Base-by-base conservation (phyloP, 1,284 basidiomycete genomes). In the Calocybe gambosa region DNA sequence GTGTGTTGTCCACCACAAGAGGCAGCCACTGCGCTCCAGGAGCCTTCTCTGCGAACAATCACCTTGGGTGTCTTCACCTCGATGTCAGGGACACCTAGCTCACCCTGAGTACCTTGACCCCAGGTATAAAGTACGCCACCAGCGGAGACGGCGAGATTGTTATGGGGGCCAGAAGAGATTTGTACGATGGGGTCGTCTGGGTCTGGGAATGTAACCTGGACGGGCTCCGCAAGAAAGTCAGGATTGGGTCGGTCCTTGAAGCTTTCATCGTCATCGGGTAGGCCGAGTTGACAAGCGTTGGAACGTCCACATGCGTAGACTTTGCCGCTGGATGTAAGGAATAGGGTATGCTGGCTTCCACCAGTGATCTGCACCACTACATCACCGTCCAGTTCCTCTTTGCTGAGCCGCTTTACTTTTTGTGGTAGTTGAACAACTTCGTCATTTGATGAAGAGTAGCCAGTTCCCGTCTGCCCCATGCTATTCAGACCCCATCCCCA, bases 401-500 rank as follows among this genome's bases (percentile, higher is more conserved):
- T 87, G 57, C 73, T 74, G 10, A 97, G 74, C 1, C 76, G 70
- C 28, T 75, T 68, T 29, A 97, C 82, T 39, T 74, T 73, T 47
- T 76, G 78, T 1, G 94, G 93, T 1, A 78, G 68, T 39, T 78
- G 75, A 37, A 96, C 75, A 50, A 84, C 61, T 48, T 74, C 68
- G 47, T 73, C 71, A 16, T 71, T 73, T 3, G 66, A 62, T 23
- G 71, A 71, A 15, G 55, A 49, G 48, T 74, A 66, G 2, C 72
- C 73, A 0, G 70, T 73, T 13, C 73, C 73, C 10, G 64, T 65
- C 56, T 75, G 73, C 20, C 73, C 73, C 69, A 71, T 72, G 46
- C 59, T 85, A 66, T 97, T 96, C 50, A 94, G 71, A 19, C 93
- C 93, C 93, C 93, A 97, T 2, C 82, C 90, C 77, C 82, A 95